Percentiles rank a stretch among this genome's conserved stretches.
Conservation (phyloP, 371 early-diverging fungal species). For the Fennellomyces sp. region DNA sequence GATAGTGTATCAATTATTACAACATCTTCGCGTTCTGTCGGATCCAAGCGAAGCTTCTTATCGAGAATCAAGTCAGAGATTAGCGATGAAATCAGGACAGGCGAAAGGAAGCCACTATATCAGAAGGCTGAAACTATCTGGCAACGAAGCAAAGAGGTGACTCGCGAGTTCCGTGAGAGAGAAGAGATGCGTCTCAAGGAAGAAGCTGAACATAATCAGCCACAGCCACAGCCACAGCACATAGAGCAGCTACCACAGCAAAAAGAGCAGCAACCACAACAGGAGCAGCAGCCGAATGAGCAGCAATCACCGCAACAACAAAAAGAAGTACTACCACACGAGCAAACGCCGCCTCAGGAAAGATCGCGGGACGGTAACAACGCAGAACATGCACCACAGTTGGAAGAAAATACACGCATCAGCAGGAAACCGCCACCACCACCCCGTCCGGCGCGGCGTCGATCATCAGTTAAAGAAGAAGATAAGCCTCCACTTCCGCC, state of each 20-base stretch:
- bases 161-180: background rate
- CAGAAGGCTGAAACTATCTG: constrained; percentile 15
- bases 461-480: background rate
- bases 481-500: constrained; percentile 3
- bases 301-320: background rate
- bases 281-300: background rate
- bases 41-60: constrained; percentile 9
- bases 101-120: constrained; percentile 3
- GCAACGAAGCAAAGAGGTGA: constrained; percentile 13
- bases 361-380: background rate
- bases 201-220: too few species aligned
- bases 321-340: too few species aligned
- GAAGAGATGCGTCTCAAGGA: background rate
- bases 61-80: constrained; percentile 5
- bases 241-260: too few species aligned
- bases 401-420: constrained; percentile 7
- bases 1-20: background rate
- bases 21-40: background rate
- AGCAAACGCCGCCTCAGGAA: background rate
- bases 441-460: constrained; percentile 1
- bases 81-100: background rate
- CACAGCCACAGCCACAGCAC: too few species aligned
- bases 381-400: background rate
- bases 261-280: background rate
- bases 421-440: constrained; percentile 5